Conservation (phyloP, 192 early-diverging fungal genomes). For the Umbelopsis sp. region DNA sequence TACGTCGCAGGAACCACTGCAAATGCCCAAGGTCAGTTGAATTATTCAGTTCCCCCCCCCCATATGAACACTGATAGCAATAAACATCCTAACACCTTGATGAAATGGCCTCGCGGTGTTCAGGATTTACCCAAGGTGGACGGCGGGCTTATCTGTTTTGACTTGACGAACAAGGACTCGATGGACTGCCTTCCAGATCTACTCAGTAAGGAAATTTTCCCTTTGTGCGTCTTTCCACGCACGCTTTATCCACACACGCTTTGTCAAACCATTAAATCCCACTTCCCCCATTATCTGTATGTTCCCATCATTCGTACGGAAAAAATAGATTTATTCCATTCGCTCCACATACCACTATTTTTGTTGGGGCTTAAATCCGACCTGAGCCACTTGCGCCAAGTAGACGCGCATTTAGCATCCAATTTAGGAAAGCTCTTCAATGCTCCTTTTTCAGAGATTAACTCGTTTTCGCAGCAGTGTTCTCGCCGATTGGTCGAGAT, state of each 20-base stretch:
- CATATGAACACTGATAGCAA: neutral
- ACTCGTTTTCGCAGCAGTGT: constrained; percentile 7
- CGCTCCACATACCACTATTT: constrained; percentile 25
- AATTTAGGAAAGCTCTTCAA: constrained; percentile 18
- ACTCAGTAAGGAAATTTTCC: constrained; percentile 29
- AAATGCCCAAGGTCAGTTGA: constrained; percentile 17
- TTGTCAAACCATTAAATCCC: neutral
- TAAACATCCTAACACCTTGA: neutral
- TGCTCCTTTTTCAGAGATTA: constrained; percentile 13
- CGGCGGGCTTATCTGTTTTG: constrained; percentile 36
- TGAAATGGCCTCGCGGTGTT: neutral
- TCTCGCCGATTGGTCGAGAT: constrained; percentile 8
- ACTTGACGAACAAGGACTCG: constrained; percentile 30
- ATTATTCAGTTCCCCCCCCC: neutral
- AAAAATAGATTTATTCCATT: constrained; percentile 20
- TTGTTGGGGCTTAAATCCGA: constrained; percentile 37
- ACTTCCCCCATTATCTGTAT: neutral
- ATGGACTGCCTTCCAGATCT: constrained; percentile 39
- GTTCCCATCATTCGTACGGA: neutral
- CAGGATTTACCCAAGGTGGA: constrained; percentile 20
- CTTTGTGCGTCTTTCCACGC: neutral
- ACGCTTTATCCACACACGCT: constrained; percentile 4
- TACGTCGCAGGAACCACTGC: constrained; percentile 15
- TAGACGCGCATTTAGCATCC: constrained; percentile 22
- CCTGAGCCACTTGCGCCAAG: constrained; percentile 25